Percentiles rank a stretch among this genome's conserved stretches.
Conservation (phyloP, 139 green algal species). For the Gonium pectorale region DNA sequence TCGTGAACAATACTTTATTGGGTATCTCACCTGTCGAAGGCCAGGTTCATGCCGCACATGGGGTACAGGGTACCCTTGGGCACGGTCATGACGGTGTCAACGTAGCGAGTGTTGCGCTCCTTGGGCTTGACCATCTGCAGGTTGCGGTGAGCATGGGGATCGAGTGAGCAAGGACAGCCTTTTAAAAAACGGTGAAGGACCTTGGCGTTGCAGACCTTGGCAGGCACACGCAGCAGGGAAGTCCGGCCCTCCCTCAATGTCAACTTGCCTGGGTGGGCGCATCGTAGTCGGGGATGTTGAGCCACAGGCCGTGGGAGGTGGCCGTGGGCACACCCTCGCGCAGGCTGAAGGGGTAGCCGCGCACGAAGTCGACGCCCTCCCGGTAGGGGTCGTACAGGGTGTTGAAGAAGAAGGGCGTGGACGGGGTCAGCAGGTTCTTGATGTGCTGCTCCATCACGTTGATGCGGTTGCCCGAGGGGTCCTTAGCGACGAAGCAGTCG, state of each 20-base stretch:
- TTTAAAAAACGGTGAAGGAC: no score
- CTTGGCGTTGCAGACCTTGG: no score
- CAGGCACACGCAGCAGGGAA: no score
- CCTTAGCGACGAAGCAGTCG: conserved; percentile 94
- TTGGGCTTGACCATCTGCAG: conserved; percentile 94
- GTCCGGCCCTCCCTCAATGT: no score
- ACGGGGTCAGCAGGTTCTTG: conserved; percentile 90
- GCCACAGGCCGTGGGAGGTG: conserved; percentile 94
- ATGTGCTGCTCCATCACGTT: conserved; percentile 96
- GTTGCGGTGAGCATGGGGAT: no score
- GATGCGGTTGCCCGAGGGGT: conserved; percentile 85
- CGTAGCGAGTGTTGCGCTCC: conserved; percentile 94
- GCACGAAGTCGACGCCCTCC: conserved; percentile 68
- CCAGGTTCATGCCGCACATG: conserved; percentile 98
- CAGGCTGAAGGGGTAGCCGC: conserved; percentile 89
- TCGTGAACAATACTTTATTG: no score
- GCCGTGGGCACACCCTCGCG: conserved; percentile 91
- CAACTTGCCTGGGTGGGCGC: conserved; percentile 87
- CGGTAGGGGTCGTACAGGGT: conserved; percentile 96
- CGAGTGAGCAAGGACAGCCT: no score
- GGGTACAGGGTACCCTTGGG: conserved; percentile 94
- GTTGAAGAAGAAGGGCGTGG: conserved; percentile 98
- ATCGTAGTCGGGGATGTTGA: conserved; percentile 98
- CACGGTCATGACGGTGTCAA: conserved; percentile 95
- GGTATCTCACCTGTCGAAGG: conserved; percentile 86